Base-by-base conservation (phyloP, 345 rosid species). In the Chamaenerion angustifolium region DNA sequence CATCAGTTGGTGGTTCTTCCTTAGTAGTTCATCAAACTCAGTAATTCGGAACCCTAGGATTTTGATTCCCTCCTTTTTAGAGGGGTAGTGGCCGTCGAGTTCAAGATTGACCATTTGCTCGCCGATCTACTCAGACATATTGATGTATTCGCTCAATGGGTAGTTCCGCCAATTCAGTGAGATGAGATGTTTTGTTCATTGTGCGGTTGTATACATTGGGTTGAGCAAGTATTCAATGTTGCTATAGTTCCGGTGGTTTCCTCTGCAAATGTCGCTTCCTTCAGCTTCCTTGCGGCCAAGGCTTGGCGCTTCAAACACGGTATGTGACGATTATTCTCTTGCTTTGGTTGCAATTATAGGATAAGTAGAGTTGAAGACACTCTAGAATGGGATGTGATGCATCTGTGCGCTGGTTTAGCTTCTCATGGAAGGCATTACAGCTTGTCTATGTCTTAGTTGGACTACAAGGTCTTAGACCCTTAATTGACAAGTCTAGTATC, bases 231-330 rank as follows among this genome's bases (percentile, higher is more conserved):
- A 31, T 31, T 31, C 1, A 31, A 52, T 52, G 56, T 31, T 31
- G 37, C 19, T 42, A 13, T 52, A 52, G 45, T 41, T 14, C 56
- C 46, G 8, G 31, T 52, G 31, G 46, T 25, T 14, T 17, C 5
- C n/a, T 16, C 47, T 25, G 62, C 50, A 69, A 77, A 89, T 89
- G 97, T 83, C 90, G 69, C 77, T 73, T 79, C 68, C 97, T 59
- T 56, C 79, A 70, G 81, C 87, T 55, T 80, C 85, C 70, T 71
- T 85, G 74, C 86, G 93, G 59, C 82, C 87, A 4, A 76, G 89
- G 56, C 71, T 35, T 18, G 75, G 78, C 49, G 62, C 75, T 52
- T 67, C 95, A 11, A 85, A 83, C 70, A 74, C 88, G 97, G 97
- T 89, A 72, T 56, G n/a, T n/a, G 46, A 42, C 3, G 14, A 12